Conservation (phyloP, 805 yeast species). For the Lipomyces kockii region DNA sequence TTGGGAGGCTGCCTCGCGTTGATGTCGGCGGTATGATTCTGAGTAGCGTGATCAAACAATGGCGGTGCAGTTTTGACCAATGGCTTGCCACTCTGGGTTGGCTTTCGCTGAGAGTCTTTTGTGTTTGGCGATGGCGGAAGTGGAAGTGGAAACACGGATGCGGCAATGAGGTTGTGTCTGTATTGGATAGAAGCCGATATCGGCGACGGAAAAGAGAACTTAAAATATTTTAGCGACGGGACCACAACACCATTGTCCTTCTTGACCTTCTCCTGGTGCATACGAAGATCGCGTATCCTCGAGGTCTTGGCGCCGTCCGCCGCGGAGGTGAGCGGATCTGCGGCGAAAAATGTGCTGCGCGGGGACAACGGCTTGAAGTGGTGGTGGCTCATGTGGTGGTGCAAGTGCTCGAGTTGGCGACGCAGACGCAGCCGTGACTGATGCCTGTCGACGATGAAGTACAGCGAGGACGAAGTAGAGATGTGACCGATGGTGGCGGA, state of each 20-base stretch:
- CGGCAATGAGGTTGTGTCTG: constrained; percentile 9
- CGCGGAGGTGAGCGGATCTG: not conserved
- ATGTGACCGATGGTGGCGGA: not conserved
- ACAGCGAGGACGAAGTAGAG: constrained; percentile 9
- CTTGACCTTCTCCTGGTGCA: constrained; percentile 8
- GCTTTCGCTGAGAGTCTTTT: not conserved
- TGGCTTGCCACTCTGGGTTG: not conserved
- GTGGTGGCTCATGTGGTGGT: not conserved
- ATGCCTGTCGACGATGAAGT: constrained; percentile 4
- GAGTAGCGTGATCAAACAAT: not conserved
- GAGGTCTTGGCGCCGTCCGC: not conserved
- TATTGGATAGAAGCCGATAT: constrained; percentile 21
- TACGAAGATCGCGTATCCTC: not conserved
- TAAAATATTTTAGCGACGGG: constrained; percentile 19
- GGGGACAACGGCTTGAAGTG: constrained; percentile 7
- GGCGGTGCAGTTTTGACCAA: not conserved
- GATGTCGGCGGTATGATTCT: not conserved
- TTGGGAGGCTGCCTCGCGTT: not conserved
- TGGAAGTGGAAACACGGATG: not conserved
- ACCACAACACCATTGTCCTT: constrained; percentile 7
- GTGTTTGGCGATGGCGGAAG: not conserved
- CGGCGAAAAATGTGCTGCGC: not conserved
- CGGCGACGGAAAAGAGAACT: constrained; percentile 25
- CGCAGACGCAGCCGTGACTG: not conserved
- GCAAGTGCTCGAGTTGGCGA: constrained; percentile 1